Conservation (phyloP, 345 rosid species). For the Melastoma malabathricum region DNA sequence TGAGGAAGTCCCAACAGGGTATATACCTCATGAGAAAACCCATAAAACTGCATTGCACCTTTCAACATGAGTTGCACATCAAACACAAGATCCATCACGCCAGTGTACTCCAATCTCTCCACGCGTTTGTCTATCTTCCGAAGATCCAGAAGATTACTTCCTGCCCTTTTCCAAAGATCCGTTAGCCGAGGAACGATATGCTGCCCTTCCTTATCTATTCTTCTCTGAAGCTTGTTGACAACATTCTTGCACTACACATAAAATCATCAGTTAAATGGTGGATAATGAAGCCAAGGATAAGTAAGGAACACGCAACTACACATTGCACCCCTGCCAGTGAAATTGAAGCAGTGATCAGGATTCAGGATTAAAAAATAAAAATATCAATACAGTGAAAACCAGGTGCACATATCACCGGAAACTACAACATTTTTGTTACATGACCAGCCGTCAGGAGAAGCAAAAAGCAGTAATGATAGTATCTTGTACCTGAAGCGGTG, state of each 20-base stretch:
- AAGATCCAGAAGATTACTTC: constrained; percentile 60
- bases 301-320: too few relatives aligned
- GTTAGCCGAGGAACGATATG: constrained; percentile 87
- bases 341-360: too few relatives aligned
- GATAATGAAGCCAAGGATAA: constrained; percentile 3
- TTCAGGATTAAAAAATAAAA: too few relatives aligned
- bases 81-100: constrained; percentile 75
- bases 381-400: too few relatives aligned
- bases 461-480: too few relatives aligned
- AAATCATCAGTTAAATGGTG: constrained; percentile 2
- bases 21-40: constrained; percentile 83
- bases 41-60: constrained; percentile 78
- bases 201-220: constrained; percentile 87
- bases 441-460: too few relatives aligned
- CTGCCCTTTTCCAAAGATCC: constrained; percentile 78
- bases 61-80: constrained; percentile 85
- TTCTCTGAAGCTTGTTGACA: constrained; percentile 76
- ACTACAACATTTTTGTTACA: too few relatives aligned
- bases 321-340: too few relatives aligned
- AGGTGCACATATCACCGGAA: too few relatives aligned
- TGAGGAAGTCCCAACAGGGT: neutral
- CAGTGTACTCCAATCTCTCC: constrained; percentile 65
- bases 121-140: constrained; percentile 80
- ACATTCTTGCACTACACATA: constrained; percentile 82
- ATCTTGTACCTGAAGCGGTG: too few relatives aligned